These are phyloP conservation scores for Chaetomiaceae sp. DNA, from an alignment of 2,329 filamentous ascomycete genomes.

Conservation along the genomic window DNA sequence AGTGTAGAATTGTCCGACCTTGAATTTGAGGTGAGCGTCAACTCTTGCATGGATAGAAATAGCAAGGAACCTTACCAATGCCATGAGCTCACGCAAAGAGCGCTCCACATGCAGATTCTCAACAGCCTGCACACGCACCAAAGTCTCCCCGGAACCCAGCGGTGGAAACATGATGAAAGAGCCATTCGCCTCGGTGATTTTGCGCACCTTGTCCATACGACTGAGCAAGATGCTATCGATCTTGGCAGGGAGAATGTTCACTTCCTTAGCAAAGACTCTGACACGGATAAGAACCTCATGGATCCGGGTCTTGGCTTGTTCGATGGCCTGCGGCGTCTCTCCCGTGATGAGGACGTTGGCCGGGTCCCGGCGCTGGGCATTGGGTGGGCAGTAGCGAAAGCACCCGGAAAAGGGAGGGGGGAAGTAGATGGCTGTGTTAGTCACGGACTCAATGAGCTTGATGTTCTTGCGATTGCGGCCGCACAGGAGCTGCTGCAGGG, in stretches of 20 bases:
- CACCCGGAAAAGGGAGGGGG: conserved; percentile 89
- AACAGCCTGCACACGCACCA: conserved; percentile 85
- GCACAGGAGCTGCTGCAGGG: conserved; percentile 86
- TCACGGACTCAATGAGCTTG: conserved; percentile 93
- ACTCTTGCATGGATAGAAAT: conserved; percentile 1
- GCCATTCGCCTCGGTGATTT: conserved; percentile 95
- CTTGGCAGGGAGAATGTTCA: conserved; percentile 83
- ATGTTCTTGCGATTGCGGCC: conserved; percentile 95
- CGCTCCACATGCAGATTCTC: conserved; percentile 93
- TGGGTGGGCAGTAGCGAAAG: conserved; percentile 82
- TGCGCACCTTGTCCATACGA: conserved; percentile 91
- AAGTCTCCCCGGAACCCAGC: conserved; percentile 76
- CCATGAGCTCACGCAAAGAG: conserved; percentile 93
- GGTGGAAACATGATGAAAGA: conserved; percentile 91
- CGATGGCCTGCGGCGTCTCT: conserved; percentile 76
- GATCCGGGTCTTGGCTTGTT: conserved; percentile 84
- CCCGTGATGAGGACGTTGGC: conserved; percentile 95
- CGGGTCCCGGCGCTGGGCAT: conserved; percentile 75
- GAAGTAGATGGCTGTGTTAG: conserved; percentile 96
- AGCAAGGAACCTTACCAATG: conserved; percentile 63
- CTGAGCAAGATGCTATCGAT: conserved; percentile 90
- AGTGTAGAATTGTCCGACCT: conserved; percentile 97
- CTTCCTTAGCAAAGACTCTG: conserved; percentile 86
- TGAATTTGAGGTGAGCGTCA: conserved; percentile 26
- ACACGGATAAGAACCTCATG: conserved; percentile 78